phyloP scores from a whole-genome alignment of 176 grass and related monocot genomes.

The Calamus simplicifolius region DNA sequence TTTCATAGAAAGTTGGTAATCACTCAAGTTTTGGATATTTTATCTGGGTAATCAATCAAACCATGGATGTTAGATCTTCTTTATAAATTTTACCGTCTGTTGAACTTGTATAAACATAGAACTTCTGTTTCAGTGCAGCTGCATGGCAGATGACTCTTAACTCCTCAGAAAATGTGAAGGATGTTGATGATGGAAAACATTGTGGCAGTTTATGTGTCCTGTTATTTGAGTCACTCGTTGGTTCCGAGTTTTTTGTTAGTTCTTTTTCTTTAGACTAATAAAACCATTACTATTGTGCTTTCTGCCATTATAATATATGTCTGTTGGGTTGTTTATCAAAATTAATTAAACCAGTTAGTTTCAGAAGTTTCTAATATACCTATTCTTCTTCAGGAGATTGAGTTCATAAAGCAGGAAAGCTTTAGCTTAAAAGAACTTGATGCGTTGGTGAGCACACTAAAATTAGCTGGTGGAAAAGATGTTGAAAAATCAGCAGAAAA shows the following conservation, averaged over 20 bases:
- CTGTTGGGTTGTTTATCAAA: too few relatives aligned
- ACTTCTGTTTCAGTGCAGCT: slow-evolving; percentile 63
- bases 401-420: slow-evolving; percentile 64
- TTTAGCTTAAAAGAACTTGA: slow-evolving; percentile 75
- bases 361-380: slow-evolving; percentile 7
- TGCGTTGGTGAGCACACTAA: slow-evolving; percentile 57
- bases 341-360: too few relatives aligned
- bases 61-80: too few relatives aligned
- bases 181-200: slow-evolving; percentile 17
- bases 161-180: slow-evolving; percentile 28
- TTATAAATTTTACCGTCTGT: too few relatives aligned
- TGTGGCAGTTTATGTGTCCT: slow-evolving; percentile 53
- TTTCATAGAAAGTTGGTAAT: too few relatives aligned
- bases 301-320: too few relatives aligned
- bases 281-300: not conserved
- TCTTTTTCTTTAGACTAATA: slow-evolving; percentile 5
- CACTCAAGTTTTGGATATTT: too few relatives aligned
- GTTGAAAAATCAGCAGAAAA: slow-evolving; percentile 39
- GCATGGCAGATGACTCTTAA: slow-evolving; percentile 64
- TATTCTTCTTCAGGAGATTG: slow-evolving; percentile 49
- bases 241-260: slow-evolving; percentile 55
- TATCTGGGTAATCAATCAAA: too few relatives aligned
- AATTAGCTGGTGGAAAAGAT: slow-evolving; percentile 57
- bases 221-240: slow-evolving; percentile 67
- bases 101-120: not conserved